Evolutionary conservation across 78 protist species (phyloP).

Genomic region (Dictyostelium firmibasis): DNA sequence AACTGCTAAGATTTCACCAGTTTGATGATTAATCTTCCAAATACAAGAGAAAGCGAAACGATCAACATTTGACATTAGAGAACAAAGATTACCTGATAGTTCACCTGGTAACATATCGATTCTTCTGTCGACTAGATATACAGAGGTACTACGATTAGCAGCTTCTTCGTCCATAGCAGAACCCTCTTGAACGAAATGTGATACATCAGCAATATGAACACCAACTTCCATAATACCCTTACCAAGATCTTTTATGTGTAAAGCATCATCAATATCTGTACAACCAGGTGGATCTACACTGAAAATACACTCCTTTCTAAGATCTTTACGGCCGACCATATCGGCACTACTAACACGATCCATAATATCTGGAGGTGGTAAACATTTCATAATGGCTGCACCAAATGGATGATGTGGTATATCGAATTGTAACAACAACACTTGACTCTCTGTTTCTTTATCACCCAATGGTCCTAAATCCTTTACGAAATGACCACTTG

Average conservation of each 20-base stretch:
- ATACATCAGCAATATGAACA: constrained; percentile 98
- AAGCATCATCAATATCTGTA: constrained; percentile 96
- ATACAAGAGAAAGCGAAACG: constrained; percentile 91
- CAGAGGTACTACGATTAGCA: constrained; percentile 84
- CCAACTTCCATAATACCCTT: constrained; percentile 88
- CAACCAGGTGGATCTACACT: constrained; percentile 96
- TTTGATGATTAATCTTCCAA: constrained; percentile 69
- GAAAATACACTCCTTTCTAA: constrained; percentile 84
- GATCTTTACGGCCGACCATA: constrained; percentile 82
- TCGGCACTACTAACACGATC: constrained; percentile 59
- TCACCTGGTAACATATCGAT: constrained; percentile 94
- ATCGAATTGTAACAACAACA: constrained; percentile 70
- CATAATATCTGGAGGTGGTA: constrained; percentile 59
- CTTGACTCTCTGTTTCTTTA: constrained; percentile 75
- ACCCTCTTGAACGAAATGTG: constrained; percentile 83
- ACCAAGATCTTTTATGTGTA: constrained; percentile 54
- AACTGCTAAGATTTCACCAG: constrained; percentile 74
- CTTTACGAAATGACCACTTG: constrained; percentile 86
- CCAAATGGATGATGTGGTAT: constrained; percentile 84
- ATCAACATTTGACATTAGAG: constrained; percentile 91
- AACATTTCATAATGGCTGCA: constrained; percentile 75
- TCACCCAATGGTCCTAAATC: constrained; percentile 87
- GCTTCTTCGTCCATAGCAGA: constrained; percentile 90
- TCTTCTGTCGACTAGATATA: constrained; percentile 88
- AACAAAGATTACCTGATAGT: constrained; percentile 89